These are phyloP conservation scores for Hanseniaspora thailandica DNA, from an alignment of 805 yeast genomes.

Conservation along the genomic window DNA sequence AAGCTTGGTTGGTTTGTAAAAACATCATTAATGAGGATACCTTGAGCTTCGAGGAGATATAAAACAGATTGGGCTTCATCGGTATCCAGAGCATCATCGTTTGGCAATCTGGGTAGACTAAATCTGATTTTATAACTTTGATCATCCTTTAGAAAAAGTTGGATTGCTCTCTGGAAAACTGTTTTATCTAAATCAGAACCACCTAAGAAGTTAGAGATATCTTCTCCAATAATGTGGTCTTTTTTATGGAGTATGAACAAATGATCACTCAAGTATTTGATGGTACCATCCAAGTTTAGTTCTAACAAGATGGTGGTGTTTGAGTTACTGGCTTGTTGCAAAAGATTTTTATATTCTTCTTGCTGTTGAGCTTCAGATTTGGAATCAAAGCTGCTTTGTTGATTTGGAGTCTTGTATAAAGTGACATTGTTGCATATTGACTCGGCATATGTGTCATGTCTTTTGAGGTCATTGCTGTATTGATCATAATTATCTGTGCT, in stretches of 20 bases:
- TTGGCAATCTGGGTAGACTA: conserved; percentile 20
- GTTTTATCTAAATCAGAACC: conserved; percentile 53
- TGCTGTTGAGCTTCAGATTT: not conserved
- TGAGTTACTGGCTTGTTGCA: conserved; percentile 51
- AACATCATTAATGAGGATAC: conserved; percentile 63
- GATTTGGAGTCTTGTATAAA: conserved; percentile 3
- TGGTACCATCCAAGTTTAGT: conserved; percentile 63
- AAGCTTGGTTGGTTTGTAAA: conserved; percentile 52
- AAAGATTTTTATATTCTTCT: conserved; percentile 36
- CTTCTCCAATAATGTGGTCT: conserved; percentile 41
- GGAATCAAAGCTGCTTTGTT: not conserved
- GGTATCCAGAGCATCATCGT: not conserved
- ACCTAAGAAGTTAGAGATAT: conserved; percentile 51
- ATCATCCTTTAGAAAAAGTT: conserved; percentile 60
- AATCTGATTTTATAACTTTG: conserved; percentile 69
- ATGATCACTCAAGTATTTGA: conserved; percentile 59
- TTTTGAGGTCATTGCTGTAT: not conserved
- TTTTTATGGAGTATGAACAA: conserved; percentile 76
- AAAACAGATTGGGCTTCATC: not conserved
- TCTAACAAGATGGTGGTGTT: conserved; percentile 75
- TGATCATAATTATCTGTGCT: not conserved
- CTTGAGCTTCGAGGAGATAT: conserved; percentile 79
- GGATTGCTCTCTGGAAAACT: conserved; percentile 59
- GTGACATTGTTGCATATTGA: conserved; percentile 4
- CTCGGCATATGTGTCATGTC: conserved; percentile 1